Percentiles rank a stretch among this genome's conserved stretches.
These are phyloP conservation scores for Naumovozyma baii DNA, from an alignment of 805 yeast genomes.

Conservation along the genomic window DNA sequence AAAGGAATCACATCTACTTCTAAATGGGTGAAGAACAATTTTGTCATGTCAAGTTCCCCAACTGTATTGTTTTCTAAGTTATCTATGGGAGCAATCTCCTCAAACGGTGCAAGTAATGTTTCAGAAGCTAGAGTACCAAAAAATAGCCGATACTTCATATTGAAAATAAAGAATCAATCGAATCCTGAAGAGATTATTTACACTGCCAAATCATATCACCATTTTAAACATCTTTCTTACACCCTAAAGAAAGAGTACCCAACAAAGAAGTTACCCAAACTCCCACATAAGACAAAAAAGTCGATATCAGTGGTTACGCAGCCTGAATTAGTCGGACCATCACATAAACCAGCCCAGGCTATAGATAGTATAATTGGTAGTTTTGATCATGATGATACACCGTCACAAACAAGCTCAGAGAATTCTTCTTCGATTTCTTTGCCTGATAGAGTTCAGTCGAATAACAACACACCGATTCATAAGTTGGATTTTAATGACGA, in stretches of 20 bases:
- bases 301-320: conserved; percentile 22
- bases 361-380: conserved; percentile 12
- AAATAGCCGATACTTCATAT: conserved; percentile 36
- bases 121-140: not conserved
- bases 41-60: conserved; percentile 14
- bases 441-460: not conserved
- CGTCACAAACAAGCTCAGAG: conserved; percentile 2
- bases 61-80: conserved; percentile 22
- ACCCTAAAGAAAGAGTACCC: conserved; percentile 52
- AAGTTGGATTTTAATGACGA: not conserved
- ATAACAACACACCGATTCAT: not conserved
- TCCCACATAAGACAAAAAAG: conserved; percentile 47
- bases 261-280: conserved; percentile 49
- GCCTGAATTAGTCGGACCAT: conserved; percentile 2
- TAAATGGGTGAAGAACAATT: conserved; percentile 26
- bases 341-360: conserved; percentile 8
- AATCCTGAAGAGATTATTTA: conserved; percentile 31
- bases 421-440: not conserved
- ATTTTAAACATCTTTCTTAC: conserved; percentile 51
- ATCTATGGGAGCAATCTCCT: conserved; percentile 11
- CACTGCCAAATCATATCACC: conserved; percentile 55
- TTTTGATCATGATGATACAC: conserved; percentile 8
- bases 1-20: conserved; percentile 9
- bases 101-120: conserved; percentile 1
- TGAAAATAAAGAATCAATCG: conserved; percentile 34